These are phyloP conservation scores for Pyrenophora teres DNA, from an alignment of 2,329 filamentous ascomycete species.

Conservation along the genomic window DNA sequence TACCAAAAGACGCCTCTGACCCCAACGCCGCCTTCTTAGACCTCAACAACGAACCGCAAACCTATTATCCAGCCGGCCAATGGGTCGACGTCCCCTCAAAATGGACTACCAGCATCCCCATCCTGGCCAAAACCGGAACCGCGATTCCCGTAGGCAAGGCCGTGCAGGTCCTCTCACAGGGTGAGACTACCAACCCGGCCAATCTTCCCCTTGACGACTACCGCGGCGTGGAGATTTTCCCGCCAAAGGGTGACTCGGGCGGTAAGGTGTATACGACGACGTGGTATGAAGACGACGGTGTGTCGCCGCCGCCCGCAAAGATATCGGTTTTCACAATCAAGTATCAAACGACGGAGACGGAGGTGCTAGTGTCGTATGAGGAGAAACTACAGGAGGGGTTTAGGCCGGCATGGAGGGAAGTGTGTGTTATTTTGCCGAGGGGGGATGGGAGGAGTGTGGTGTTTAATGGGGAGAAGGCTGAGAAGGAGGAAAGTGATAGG, in stretches of 20 bases:
- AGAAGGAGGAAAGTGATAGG: not conserved
- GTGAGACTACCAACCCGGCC: conserved; percentile 54
- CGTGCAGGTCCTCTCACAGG: conserved; percentile 57
- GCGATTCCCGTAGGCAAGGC: conserved; percentile 59
- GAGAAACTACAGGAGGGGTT: conserved; percentile 51
- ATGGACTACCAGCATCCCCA: conserved; percentile 61
- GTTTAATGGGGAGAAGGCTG: conserved; percentile 18
- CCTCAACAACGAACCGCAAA: conserved; percentile 65
- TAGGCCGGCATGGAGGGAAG: conserved; percentile 55
- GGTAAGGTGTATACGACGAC: conserved; percentile 46
- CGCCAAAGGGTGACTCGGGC: conserved; percentile 50
- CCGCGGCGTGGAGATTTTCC: conserved; percentile 63
- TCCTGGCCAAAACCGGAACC: conserved; percentile 61
- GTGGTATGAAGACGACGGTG: conserved; percentile 64
- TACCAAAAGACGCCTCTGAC: conserved; percentile 55
- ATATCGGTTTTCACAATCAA: conserved; percentile 35
- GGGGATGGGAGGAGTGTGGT: conserved; percentile 53
- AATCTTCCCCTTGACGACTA: conserved; percentile 59
- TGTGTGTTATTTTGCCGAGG: conserved; percentile 58
- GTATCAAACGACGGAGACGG: conserved; percentile 47
- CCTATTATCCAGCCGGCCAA: conserved; percentile 60
- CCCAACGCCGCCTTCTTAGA: conserved; percentile 65
- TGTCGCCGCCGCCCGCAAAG: conserved; percentile 49
- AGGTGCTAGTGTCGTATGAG: conserved; percentile 52
- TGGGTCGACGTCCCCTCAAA: conserved; percentile 58